Evolutionary conservation across 768 basidiomycete genomes (phyloP).

Genomic region (Macrolepiota albuminosa): DNA sequence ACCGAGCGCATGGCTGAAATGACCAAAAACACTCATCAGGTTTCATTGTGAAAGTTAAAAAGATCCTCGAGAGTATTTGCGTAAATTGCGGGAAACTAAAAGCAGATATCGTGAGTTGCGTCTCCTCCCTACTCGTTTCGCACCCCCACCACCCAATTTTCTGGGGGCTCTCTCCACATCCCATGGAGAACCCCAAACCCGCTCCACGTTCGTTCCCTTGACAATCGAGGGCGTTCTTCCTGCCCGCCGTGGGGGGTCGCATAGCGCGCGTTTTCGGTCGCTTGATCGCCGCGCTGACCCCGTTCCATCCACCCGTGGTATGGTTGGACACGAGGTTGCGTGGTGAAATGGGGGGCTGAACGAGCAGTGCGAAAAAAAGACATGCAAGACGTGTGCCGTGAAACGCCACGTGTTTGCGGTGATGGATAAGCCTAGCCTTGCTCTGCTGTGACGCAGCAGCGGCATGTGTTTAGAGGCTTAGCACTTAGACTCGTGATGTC

Average conservation of each 20-base stretch:
- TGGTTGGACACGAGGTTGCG: slow-evolving; percentile 85
- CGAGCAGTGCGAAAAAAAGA: slow-evolving; percentile 85
- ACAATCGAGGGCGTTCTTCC: slow-evolving; percentile 81
- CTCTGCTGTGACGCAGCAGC: slow-evolving; percentile 69
- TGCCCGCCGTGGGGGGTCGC: slow-evolving; percentile 59
- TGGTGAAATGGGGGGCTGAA: slow-evolving; percentile 98
- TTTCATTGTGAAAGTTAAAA: slow-evolving; percentile 98
- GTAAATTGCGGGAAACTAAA: slow-evolving; percentile 98
- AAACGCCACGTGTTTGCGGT: slow-evolving; percentile 27
- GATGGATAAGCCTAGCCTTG: slow-evolving; percentile 48
- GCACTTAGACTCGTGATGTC: slow-evolving; percentile 57
- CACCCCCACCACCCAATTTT: slow-evolving; percentile 95
- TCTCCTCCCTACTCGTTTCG: slow-evolving; percentile 86
- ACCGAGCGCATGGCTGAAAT: background rate
- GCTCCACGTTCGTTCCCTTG: slow-evolving; percentile 71
- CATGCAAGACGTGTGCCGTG: slow-evolving; percentile 28
- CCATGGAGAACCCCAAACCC: slow-evolving; percentile 94
- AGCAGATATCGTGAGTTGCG: slow-evolving; percentile 91
- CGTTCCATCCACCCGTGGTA: slow-evolving; percentile 58
- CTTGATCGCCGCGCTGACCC: slow-evolving; percentile 84
- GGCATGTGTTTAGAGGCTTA: slow-evolving; percentile 49
- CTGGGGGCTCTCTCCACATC: slow-evolving; percentile 95
- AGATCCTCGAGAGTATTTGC: slow-evolving; percentile 98
- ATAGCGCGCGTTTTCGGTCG: slow-evolving; percentile 85
- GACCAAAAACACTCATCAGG: slow-evolving; percentile 38